A percentile compares a stretch with the other conserved stretches of the same genome.
Conservation (phyloP, 176 grass and related monocot species). For the Hordeum vulgare region MorexV3_pseudomolecules_assembly NC_058522.1:264033281-264033780, state of each 20-base stretch:
- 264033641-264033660: background rate
- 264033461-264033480: too few species aligned
- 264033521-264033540: background rate
- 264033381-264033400: constrained; percentile 85
- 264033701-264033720: background rate
- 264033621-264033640: background rate
- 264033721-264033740: constrained; percentile 28
- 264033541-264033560: background rate
- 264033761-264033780: too few species aligned
- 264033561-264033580: background rate
- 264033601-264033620: background rate
- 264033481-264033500: too few species aligned
- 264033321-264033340: constrained; percentile 64
- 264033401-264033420: constrained; percentile 66
- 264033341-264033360: constrained; percentile 76
- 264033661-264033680: background rate
- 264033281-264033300: constrained; percentile 74
- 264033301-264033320: constrained; percentile 81
- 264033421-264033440: constrained; percentile 79
- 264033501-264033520: too few species aligned
- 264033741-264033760: too few species aligned
- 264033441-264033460: constrained; percentile 20
- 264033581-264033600: background rate
- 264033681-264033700: background rate
- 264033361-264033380: constrained; percentile 93